phyloP scores from a whole-genome alignment of 129 eudicot species.

The Logfia minima region DNA sequence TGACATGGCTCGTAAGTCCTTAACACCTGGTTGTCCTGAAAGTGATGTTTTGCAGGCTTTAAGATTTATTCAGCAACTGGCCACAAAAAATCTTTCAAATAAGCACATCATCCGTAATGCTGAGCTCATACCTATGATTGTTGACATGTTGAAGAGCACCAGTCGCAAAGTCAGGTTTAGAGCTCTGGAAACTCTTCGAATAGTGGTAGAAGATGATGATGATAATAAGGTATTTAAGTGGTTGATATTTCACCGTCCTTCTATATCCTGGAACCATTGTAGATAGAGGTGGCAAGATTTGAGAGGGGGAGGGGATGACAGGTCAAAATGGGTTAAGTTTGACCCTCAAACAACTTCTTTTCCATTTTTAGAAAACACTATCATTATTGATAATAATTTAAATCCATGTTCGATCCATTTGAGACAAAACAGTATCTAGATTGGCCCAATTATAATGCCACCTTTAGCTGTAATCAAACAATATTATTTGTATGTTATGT shows the following conservation, averaged over 20 bases:
- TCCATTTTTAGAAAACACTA: not conserved
- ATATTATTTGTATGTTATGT: not conserved
- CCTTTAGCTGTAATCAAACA: conserved; percentile 18
- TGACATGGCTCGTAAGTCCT: conserved; percentile 71
- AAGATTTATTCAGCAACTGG: conserved; percentile 64
- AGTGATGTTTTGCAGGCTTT: conserved; percentile 61
- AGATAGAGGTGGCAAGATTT: not conserved
- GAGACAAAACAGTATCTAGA: not conserved
- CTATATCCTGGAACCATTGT: not conserved
- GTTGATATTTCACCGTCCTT: conserved; percentile 15
- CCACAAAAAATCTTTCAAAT: conserved; percentile 48
- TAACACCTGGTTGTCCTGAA: conserved; percentile 57
- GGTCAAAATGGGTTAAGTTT: not conserved
- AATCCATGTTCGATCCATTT: not conserved
- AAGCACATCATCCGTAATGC: conserved; percentile 63
- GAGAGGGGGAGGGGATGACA: not conserved
- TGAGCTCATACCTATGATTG: conserved; percentile 65
- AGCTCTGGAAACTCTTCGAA: conserved; percentile 79
- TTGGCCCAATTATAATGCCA: not conserved
- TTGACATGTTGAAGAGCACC: conserved; percentile 65
- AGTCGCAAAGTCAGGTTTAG: conserved; percentile 66
- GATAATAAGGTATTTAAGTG: conserved; percentile 70
- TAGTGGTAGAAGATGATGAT: conserved; percentile 72
- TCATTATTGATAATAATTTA: not conserved
- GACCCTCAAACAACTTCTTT: not conserved